phyloP scores from a whole-genome alignment of 352 stramenopile species.

The Globisporangium ultimum region DNA sequence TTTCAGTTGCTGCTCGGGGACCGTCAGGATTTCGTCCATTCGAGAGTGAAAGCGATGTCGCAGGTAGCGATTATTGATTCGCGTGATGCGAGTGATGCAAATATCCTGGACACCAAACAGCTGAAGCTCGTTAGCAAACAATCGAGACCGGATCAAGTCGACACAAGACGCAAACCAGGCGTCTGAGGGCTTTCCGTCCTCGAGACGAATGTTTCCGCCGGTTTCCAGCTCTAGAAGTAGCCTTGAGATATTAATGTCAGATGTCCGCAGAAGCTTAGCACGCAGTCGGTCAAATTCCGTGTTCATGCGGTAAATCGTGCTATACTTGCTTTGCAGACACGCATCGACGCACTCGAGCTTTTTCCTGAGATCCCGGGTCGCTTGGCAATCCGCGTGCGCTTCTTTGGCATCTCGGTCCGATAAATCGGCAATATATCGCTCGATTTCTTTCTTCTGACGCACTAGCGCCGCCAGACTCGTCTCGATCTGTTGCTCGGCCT shows the following conservation, averaged over 20 bases:
- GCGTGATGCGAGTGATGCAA: constrained; percentile 75
- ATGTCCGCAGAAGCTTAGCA: constrained; percentile 38
- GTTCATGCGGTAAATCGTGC: constrained; percentile 46
- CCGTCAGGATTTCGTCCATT: constrained; percentile 72
- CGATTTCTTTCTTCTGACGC: constrained; percentile 67
- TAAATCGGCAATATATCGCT: constrained; percentile 31
- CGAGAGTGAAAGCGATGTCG: constrained; percentile 83
- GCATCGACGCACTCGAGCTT: constrained; percentile 41
- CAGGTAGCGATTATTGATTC: constrained; percentile 88
- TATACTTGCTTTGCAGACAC: constrained; percentile 38
- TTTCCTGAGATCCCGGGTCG: constrained; percentile 21
- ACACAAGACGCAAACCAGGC: constrained; percentile 85
- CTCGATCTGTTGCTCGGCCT: constrained; percentile 50
- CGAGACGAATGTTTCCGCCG: constrained; percentile 88
- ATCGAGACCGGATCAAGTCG: constrained; percentile 72
- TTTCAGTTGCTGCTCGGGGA: constrained; percentile 59
- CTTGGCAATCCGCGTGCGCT: constrained; percentile 5
- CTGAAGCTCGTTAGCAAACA: constrained; percentile 54
- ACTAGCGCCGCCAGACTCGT: constrained; percentile 35
- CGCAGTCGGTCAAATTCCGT: constrained; percentile 55
- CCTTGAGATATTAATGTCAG: constrained; percentile 73
- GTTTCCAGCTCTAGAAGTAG: constrained; percentile 89
- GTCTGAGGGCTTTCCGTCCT: constrained; percentile 80
- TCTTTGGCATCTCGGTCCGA: not conserved
- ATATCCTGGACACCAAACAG: constrained; percentile 62